Percentiles rank a stretch among this genome's conserved stretches.
phyloP scores from a whole-genome alignment of 2,329 filamentous ascomycete genomes.

The Hypoxylon sp. region DNA sequence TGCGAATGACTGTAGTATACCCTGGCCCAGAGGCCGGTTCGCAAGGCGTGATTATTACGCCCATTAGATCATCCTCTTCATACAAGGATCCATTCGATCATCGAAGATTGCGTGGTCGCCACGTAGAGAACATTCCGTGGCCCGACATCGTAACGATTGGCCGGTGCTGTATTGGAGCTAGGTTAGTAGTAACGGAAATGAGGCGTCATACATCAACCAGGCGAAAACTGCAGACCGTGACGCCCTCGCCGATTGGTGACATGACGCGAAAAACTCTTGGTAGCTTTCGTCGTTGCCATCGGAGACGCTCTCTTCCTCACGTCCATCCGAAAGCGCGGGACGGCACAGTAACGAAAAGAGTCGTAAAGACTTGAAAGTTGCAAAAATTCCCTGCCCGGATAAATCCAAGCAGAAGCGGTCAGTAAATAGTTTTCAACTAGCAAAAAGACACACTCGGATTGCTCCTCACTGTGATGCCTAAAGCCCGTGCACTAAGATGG shows the following conservation, averaged over 20 bases:
- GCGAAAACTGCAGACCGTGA: too few relatives aligned
- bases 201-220: too few relatives aligned
- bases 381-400: conserved; percentile 84
- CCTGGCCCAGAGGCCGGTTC: background rate
- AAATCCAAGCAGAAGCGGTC: conserved; percentile 78
- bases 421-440: conserved; percentile 90
- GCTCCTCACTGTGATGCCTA: conserved; percentile 88
- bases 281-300: background rate
- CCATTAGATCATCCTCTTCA: too few relatives aligned
- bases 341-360: conserved; percentile 63
- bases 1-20: background rate
- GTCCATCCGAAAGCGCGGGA: conserved; percentile 55
- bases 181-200: too few relatives aligned
- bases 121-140: too few relatives aligned
- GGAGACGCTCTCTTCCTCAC: conserved; percentile 60
- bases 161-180: too few relatives aligned
- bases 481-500: conserved; percentile 79
- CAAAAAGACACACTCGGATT: conserved; percentile 89
- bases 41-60: too few relatives aligned
- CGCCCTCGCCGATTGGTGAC: too few relatives aligned
- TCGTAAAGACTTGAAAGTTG: conserved; percentile 56
- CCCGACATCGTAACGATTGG: too few relatives aligned
- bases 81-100: too few relatives aligned
- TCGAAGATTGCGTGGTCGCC: too few relatives aligned
- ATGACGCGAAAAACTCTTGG: too few relatives aligned